Evolutionary conservation across 371 early-diverging fungal genomes (phyloP).

Genomic region (Actinomortierella wolfii): DNA sequence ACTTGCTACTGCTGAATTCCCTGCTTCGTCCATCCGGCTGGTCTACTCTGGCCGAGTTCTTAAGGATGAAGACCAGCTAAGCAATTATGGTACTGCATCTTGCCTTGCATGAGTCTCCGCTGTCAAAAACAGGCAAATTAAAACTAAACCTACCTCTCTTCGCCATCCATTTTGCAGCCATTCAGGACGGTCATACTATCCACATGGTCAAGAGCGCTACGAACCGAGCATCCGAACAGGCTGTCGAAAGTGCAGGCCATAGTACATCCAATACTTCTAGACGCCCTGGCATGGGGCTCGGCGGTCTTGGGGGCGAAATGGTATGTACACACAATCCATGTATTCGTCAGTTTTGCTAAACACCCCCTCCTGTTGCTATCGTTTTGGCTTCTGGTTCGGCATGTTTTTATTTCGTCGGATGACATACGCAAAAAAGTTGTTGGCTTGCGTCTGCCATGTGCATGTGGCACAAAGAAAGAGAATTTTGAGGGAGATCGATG

Average conservation of each 20-base stretch:
- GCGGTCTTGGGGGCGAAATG: conserved; percentile 1
- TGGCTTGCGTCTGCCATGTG: no score
- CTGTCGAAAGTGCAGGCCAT: conserved; percentile 32
- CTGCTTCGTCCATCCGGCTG: conserved; percentile 62
- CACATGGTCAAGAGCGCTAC: conserved; percentile 65
- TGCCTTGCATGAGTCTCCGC: not conserved
- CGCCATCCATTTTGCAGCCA: conserved; percentile 37
- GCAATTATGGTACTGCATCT: conserved; percentile 61
- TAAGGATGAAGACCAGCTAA: conserved; percentile 67
- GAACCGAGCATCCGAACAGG: conserved; percentile 50
- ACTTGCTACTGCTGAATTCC: conserved; percentile 56
- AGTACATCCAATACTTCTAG: conserved; percentile 6
- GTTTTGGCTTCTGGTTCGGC: not conserved
- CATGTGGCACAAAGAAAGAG: no score
- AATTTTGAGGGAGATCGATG: no score
- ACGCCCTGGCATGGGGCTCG: not conserved
- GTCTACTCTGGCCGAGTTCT: conserved; percentile 76
- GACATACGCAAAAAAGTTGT: no score
- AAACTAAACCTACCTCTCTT: conserved; percentile 2
- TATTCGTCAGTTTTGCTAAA: no score
- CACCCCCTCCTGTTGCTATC: no score
- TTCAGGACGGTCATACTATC: conserved; percentile 62
- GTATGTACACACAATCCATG: conserved; percentile 5
- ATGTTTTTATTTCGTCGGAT: not conserved
- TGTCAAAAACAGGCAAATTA: no score